Evolutionary conservation across 176 grass and related monocot genomes (phyloP).

Genomic region (Saccharum officinarum): DNA sequence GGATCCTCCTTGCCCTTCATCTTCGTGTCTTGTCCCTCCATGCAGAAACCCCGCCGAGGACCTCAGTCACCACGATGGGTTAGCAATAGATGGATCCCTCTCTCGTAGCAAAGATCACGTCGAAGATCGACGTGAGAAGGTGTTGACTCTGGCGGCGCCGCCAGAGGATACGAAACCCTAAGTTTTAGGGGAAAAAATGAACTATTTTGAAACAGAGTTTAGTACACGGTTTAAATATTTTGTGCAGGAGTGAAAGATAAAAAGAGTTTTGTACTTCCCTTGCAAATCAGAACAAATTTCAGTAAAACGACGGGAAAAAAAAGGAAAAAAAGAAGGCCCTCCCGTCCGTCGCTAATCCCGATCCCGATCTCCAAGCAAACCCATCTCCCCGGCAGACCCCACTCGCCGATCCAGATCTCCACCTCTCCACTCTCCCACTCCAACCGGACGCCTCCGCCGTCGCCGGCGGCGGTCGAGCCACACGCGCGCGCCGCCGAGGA

Average conservation of each 20-base stretch:
- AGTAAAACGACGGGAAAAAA: background rate
- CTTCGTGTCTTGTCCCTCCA: no score
- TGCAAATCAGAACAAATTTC: constrained; percentile 13
- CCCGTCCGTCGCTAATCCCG: background rate
- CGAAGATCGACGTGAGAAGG: no score
- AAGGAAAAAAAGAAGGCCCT: background rate
- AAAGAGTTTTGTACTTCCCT: background rate
- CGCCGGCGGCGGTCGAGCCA: constrained; percentile 25
- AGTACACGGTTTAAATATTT: background rate
- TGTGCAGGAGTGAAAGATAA: background rate
- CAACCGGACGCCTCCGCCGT: constrained; percentile 24
- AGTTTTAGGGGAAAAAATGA: no score
- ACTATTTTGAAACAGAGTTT: no score
- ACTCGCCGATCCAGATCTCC: constrained; percentile 64
- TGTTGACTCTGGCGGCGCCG: no score
- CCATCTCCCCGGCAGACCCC: constrained; percentile 22
- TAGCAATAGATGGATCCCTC: no score
- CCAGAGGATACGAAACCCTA: no score
- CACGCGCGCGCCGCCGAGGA: background rate
- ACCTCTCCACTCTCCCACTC: constrained; percentile 21
- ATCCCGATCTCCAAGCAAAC: constrained; percentile 41
- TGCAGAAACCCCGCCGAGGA: no score
- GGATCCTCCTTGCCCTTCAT: no score
- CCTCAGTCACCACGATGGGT: no score
- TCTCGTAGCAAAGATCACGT: no score